Evolutionary conservation across 441 rosid genomes (phyloP).

Genomic region (Erysimum cheiri): DNA sequence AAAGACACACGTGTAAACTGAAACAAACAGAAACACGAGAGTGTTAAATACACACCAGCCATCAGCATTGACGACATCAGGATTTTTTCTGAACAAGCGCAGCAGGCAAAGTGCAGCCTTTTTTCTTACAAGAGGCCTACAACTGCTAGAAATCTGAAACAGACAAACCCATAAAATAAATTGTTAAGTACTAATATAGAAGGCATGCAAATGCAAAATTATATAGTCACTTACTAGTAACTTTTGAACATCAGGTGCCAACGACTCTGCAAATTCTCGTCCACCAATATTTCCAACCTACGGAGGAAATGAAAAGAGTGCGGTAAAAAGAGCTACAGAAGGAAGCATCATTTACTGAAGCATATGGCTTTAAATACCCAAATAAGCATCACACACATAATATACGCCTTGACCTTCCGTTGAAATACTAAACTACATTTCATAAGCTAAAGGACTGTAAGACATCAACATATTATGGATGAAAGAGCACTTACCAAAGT

Average conservation of each 20-base stretch:
- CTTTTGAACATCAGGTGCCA: conserved; percentile 98
- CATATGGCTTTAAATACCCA: not conserved
- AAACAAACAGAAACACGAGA: conserved; percentile 25
- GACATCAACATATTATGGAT: not conserved
- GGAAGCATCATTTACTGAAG: conserved; percentile 18
- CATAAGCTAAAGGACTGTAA: too few species aligned
- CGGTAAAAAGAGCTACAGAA: not conserved
- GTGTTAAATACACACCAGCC: conserved; percentile 74
- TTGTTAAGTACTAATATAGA: conserved; percentile 5
- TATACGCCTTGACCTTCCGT: too few species aligned
- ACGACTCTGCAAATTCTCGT: conserved; percentile 96
- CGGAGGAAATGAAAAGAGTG: too few species aligned
- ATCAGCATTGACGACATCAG: conserved; percentile 92
- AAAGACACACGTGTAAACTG: conserved; percentile 27
- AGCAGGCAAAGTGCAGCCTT: conserved; percentile 96
- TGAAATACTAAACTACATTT: too few species aligned
- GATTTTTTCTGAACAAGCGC: conserved; percentile 94
- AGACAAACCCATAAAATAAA: conserved; percentile 41
- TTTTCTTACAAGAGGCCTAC: conserved; percentile 98
- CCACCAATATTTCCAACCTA: conserved; percentile 99
- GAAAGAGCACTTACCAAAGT: conserved; percentile 74
- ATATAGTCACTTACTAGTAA: conserved; percentile 71
- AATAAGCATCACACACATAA: too few species aligned
- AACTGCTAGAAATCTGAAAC: conserved; percentile 92
- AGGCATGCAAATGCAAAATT: too few species aligned